Evolutionary conservation across 768 basidiomycete genomes (phyloP).

Genomic region (Boletus fagicola): DNA sequence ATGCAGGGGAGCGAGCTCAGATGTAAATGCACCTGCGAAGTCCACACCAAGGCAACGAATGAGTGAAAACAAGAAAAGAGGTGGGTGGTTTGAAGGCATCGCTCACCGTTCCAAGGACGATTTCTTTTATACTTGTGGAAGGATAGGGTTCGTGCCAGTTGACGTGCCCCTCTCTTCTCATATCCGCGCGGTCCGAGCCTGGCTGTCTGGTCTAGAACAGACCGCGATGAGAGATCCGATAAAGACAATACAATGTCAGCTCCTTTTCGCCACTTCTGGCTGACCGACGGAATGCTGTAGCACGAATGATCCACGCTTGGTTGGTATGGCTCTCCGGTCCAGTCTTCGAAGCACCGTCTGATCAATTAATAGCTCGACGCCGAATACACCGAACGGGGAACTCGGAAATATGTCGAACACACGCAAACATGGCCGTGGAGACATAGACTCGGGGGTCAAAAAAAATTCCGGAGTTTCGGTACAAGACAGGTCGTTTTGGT

Average conservation of each 20-base stretch:
- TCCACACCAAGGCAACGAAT: background rate
- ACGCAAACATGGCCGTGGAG: background rate
- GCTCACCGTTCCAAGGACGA: conserved; percentile 12
- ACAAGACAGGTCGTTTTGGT: background rate
- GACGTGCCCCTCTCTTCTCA: background rate
- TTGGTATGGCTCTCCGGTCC: conserved; percentile 2
- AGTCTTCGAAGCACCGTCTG: conserved; percentile 1
- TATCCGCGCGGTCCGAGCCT: conserved; percentile 1
- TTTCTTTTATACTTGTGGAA: conserved; percentile 16
- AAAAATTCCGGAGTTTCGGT: background rate
- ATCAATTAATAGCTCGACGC: conserved; percentile 14
- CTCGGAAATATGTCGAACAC: conserved; percentile 9
- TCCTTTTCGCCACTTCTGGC: conserved; percentile 3
- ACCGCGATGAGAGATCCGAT: conserved; percentile 9
- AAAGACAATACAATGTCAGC: background rate
- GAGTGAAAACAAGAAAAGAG: background rate
- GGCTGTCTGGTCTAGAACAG: conserved; percentile 1
- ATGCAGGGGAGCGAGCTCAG: conserved; percentile 32
- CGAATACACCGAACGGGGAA: conserved; percentile 1
- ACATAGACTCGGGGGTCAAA: background rate
- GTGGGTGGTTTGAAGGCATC: conserved; percentile 1
- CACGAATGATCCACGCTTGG: conserved; percentile 13
- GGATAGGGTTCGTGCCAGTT: background rate
- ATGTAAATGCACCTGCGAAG: conserved; percentile 8
- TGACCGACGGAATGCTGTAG: background rate